Percentiles rank a stretch among this genome's conserved stretches.
Conservation (phyloP, 352 stramenopile genomes). For the Blastocystis sp. region DNA sequence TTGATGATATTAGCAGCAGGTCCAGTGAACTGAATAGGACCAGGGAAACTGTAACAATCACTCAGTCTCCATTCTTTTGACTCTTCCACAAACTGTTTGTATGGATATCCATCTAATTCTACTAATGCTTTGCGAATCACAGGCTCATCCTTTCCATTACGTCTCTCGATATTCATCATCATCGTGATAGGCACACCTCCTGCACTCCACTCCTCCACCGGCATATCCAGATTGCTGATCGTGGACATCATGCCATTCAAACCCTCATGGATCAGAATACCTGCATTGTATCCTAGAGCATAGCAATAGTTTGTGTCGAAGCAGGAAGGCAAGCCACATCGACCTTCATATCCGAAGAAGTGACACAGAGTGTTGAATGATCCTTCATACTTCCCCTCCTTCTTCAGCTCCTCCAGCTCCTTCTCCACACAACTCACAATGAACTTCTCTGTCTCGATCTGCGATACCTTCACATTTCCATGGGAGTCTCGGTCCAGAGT, state of each 20-base stretch:
- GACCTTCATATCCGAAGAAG: slow-evolving; percentile 73
- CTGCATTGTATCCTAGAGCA: slow-evolving; percentile 72
- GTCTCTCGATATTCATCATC: slow-evolving; percentile 74
- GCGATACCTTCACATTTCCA: slow-evolving; percentile 72
- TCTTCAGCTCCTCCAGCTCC: slow-evolving; percentile 71
- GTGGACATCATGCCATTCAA: slow-evolving; percentile 69
- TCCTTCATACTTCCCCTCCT: slow-evolving; percentile 71
- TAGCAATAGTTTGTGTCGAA: slow-evolving; percentile 75
- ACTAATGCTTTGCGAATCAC: slow-evolving; percentile 74
- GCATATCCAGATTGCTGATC: slow-evolving; percentile 57
- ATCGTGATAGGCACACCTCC: slow-evolving; percentile 73
- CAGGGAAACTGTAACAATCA: slow-evolving; percentile 73
- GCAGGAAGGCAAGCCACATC: slow-evolving; percentile 70
- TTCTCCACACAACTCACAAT: slow-evolving; percentile 73
- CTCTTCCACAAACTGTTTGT: slow-evolving; percentile 70
- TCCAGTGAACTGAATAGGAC: slow-evolving; percentile 73
- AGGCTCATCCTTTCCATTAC: slow-evolving; percentile 73
- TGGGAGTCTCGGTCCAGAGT: slow-evolving; percentile 67
- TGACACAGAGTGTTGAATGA: slow-evolving; percentile 73
- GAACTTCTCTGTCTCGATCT: slow-evolving; percentile 74
- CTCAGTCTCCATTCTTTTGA: slow-evolving; percentile 72
- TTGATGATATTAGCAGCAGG: slow-evolving; percentile 68
- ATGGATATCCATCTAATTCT: slow-evolving; percentile 72
- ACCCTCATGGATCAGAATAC: slow-evolving; percentile 70
- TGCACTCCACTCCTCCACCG: slow-evolving; percentile 71